Evolutionary conservation across 1,139 yeast species (phyloP), one percentile per base, ranked within the genome.

Genomic region (Debaryomycetaceae sp.): DNA sequence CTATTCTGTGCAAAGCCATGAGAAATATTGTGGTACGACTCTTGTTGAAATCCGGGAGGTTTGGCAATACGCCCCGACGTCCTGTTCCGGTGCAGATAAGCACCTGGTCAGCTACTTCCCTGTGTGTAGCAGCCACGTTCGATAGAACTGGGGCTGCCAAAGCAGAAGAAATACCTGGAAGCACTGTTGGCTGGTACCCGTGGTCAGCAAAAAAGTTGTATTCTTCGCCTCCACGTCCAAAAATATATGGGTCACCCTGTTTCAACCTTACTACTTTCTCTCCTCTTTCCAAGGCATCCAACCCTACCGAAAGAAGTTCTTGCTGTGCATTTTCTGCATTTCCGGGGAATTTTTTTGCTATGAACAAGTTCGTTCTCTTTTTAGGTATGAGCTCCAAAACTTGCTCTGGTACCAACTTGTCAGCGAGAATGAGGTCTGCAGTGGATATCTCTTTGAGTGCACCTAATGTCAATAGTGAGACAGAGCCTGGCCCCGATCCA

Each of bases 171-270:
- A 92, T 73, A 1, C 98, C 98, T 0, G 98, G 92, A 11, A 91
- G 56, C 1, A 92, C 96, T 3, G 61, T 55, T 5, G 96, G 95
- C 19, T 62, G 70, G 53, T 56, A 87, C 0, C 96, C 96, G 46
- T 83, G 78, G 13, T 66, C 53, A 26, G 71, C 57, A 61, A 91
- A 92, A 58, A 70, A 89, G 14, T 78, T 56, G 55, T 62, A 87
- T 57, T 92, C 98, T 63, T 92, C 98, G 29, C 96, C 97, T 31
- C 98, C 98, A 48, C 98, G 80, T 4, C 98, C 98, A 59, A 88
- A 92, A 28, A 92, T 87, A 62, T 88, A 92, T 5, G 98, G 98
- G 59, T 92, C 98, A 33, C 98, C 98, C 65, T 92, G 98, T 59
- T 92, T 92, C 48, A 92, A 73, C 41, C 98, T 73, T 3, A 92